These are phyloP conservation scores for Cytospora paraplurivora DNA, from an alignment of 2,329 filamentous ascomycete species.

Conservation along the genomic window DNA sequence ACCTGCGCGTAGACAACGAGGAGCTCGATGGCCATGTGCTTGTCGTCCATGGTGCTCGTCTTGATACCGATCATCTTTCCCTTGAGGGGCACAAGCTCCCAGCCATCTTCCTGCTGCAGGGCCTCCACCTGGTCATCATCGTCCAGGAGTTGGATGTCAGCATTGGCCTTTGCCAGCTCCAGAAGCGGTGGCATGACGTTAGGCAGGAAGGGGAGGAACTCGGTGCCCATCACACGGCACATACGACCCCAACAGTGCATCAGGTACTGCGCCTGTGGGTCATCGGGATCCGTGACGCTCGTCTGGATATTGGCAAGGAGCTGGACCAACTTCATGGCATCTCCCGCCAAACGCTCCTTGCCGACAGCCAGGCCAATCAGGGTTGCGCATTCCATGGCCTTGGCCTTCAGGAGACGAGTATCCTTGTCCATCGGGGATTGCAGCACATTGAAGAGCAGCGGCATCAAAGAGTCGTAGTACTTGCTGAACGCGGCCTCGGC, in stretches of 20 bases:
- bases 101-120: slow-evolving; percentile 92
- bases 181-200: slow-evolving; percentile 94
- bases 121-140: slow-evolving; percentile 93
- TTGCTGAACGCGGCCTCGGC: slow-evolving; percentile 92
- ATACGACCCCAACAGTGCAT: slow-evolving; percentile 99
- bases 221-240: slow-evolving; percentile 88
- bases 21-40: slow-evolving; percentile 99
- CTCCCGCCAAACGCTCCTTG: slow-evolving; percentile 84
- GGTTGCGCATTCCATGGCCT: slow-evolving; percentile 99
- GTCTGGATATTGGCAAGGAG: slow-evolving; percentile 85
- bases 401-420: slow-evolving; percentile 85
- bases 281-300: slow-evolving; percentile 84
- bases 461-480: slow-evolving; percentile 97
- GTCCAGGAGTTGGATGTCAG: slow-evolving; percentile 93
- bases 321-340: slow-evolving; percentile 85
- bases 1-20: slow-evolving; percentile 97
- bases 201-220: slow-evolving; percentile 90
- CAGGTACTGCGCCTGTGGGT: slow-evolving; percentile 94
- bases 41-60: slow-evolving; percentile 95
- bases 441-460: slow-evolving; percentile 85
- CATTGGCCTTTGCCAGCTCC: slow-evolving; percentile 89
- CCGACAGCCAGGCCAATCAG: slow-evolving; percentile 94
- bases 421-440: slow-evolving; percentile 92
- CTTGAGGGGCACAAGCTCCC: slow-evolving; percentile 95
- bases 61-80: slow-evolving; percentile 98